Evolutionary conservation across 2,329 filamentous ascomycete genomes (phyloP).

Genomic region (Clarireedia homoeocarpa): DNA sequence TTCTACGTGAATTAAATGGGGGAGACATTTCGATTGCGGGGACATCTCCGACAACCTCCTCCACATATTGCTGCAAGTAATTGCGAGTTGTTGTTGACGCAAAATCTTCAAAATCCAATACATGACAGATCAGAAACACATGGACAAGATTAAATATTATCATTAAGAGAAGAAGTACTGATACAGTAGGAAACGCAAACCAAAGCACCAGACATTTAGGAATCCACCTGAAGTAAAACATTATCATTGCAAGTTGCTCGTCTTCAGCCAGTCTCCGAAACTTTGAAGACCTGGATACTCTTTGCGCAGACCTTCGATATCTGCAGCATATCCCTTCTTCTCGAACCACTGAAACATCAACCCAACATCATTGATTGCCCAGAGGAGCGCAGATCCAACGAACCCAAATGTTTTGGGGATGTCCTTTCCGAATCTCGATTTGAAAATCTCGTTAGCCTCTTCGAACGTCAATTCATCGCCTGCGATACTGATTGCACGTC

Average conservation of each 20-base stretch:
- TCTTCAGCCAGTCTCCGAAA: conserved; percentile 38
- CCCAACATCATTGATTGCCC: conserved; percentile 21
- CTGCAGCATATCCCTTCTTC: conserved; percentile 23
- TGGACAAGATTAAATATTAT: no score
- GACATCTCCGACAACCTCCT: no score
- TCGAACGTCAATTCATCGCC: conserved; percentile 37
- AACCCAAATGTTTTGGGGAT: conserved; percentile 25
- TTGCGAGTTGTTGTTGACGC: no score
- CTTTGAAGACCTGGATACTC: conserved; percentile 36
- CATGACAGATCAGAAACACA: no score
- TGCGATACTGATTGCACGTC: conserved; percentile 34
- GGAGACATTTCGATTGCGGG: no score
- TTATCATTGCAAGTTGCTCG: conserved; percentile 22
- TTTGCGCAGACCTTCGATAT: conserved; percentile 33
- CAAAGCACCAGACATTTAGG: not conserved
- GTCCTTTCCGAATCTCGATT: conserved; percentile 20
- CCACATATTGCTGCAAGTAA: no score
- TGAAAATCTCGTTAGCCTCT: conserved; percentile 29
- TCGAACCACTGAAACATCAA: conserved; percentile 28
- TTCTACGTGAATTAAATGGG: no score
- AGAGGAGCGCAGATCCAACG: conserved; percentile 18
- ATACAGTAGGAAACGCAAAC: no score
- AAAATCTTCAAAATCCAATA: no score
- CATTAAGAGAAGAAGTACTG: no score
- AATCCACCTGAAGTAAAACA: not conserved